These are phyloP conservation scores for Curvularia hawaiiensis DNA, from an alignment of 2,329 filamentous ascomycete species.

Conservation along the genomic window DNA sequence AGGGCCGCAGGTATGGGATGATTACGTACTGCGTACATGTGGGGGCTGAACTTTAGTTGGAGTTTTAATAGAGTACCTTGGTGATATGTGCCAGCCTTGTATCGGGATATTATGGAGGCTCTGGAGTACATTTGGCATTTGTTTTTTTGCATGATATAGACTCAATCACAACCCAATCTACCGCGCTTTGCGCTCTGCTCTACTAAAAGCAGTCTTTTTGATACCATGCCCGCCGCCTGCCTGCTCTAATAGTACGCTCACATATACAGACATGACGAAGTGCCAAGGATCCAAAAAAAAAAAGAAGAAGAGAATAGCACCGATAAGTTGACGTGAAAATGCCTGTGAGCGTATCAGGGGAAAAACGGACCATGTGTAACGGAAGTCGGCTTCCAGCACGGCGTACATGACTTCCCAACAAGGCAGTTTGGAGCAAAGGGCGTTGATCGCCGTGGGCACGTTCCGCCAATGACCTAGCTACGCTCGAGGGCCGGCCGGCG, in stretches of 20 bases:
- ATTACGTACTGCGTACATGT: neutral
- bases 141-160: neutral
- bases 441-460: slow-evolving; percentile 18
- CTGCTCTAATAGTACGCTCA: neutral
- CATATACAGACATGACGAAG: neutral
- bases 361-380: neutral
- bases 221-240: too few relatives aligned
- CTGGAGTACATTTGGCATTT: neutral
- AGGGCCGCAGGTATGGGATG: neutral
- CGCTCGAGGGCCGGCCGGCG: neutral
- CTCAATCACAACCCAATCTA: neutral
- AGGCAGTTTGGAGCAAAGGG: slow-evolving; percentile 3
- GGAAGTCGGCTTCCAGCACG: neutral
- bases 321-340: neutral
- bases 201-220: neutral
- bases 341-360: neutral
- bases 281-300: too few relatives aligned
- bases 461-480: slow-evolving; percentile 16
- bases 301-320: too few relatives aligned
- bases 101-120: neutral
- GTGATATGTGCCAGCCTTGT: neutral
- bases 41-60: neutral
- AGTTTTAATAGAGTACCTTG: neutral
- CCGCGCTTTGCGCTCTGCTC: neutral
- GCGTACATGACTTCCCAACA: slow-evolving; percentile 12